phyloP scores from a whole-genome alignment of 768 basidiomycete genomes.

The Rhizopogon roseolus region DNA sequence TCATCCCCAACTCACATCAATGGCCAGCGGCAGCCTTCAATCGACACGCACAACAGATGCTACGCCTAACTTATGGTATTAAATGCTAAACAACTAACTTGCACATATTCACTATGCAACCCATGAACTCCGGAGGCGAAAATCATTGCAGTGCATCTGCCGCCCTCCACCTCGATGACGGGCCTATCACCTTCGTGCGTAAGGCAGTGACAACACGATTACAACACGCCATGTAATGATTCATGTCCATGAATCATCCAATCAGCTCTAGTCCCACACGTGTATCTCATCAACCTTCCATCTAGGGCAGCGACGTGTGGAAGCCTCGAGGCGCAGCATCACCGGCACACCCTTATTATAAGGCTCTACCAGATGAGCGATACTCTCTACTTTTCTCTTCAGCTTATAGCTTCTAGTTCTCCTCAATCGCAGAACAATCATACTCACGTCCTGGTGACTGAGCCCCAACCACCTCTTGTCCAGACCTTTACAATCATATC shows the following conservation, averaged over 20 bases:
- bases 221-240: background rate
- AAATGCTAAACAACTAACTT: no score
- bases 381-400: conserved; percentile 13
- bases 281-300: conserved; percentile 14
- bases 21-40: no score
- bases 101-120: no score
- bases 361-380: conserved; percentile 19
- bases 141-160: background rate
- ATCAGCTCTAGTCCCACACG: conserved; percentile 12
- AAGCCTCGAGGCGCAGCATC: conserved; percentile 27
- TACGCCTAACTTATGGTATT: no score
- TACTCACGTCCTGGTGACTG: conserved; percentile 3
- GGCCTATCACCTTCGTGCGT: background rate
- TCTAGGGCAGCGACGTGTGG: conserved; percentile 14
- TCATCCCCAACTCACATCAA: no score
- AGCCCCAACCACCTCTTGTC: background rate
- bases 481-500: background rate
- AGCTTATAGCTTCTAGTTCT: conserved; percentile 3
- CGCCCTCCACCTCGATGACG: conserved; percentile 1
- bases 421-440: background rate
- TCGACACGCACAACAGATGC: no score
- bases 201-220: conserved; percentile 1
- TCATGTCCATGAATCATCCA: background rate
- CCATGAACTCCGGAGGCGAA: no score
- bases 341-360: conserved; percentile 26